Percentiles rank a stretch among this genome's conserved stretches.
Evolutionary conservation across 805 yeast species (phyloP).

Genomic region (Candida hungchunana): DNA sequence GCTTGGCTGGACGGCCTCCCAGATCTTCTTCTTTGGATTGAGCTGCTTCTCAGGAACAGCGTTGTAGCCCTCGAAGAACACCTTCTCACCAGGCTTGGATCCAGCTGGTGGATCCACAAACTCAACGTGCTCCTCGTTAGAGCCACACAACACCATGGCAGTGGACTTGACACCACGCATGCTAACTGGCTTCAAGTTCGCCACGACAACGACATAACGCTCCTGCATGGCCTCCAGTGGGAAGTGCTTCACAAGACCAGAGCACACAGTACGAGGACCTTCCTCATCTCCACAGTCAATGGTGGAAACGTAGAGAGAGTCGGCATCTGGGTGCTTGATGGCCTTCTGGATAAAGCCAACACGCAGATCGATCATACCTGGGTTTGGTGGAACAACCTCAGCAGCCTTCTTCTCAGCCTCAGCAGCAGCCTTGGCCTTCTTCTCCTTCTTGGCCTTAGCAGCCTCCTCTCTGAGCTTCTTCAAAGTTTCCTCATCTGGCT

Average conservation of each 20-base stretch:
- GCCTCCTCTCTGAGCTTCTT: conserved; percentile 48
- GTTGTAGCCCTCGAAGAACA: conserved; percentile 88
- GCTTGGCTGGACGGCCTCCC: conserved; percentile 92
- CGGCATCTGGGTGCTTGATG: conserved; percentile 96
- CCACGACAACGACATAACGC: conserved; percentile 84
- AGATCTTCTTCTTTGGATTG: conserved; percentile 97
- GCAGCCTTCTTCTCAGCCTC: conserved; percentile 52
- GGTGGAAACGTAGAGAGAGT: conserved; percentile 91
- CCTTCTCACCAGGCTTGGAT: conserved; percentile 91
- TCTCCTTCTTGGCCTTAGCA: conserved; percentile 60
- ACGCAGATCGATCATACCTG: conserved; percentile 85
- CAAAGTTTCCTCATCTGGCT: conserved; percentile 45
- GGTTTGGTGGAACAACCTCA: conserved; percentile 61
- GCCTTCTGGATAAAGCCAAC: conserved; percentile 98
- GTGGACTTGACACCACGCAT: conserved; percentile 96
- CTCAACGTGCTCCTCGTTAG: conserved; percentile 75
- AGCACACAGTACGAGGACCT: conserved; percentile 97
- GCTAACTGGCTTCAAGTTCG: conserved; percentile 94
- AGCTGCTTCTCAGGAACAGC: conserved; percentile 86
- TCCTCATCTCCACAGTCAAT: conserved; percentile 95
- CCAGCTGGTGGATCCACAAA: conserved; percentile 94
- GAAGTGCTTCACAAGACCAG: conserved; percentile 88
- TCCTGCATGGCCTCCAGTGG: conserved; percentile 94
- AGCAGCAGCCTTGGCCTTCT: conserved; percentile 43
- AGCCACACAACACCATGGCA: conserved; percentile 97